Conservation (phyloP, 2,329 filamentous ascomycete species). For the Colletotrichum acutatum region DNA sequence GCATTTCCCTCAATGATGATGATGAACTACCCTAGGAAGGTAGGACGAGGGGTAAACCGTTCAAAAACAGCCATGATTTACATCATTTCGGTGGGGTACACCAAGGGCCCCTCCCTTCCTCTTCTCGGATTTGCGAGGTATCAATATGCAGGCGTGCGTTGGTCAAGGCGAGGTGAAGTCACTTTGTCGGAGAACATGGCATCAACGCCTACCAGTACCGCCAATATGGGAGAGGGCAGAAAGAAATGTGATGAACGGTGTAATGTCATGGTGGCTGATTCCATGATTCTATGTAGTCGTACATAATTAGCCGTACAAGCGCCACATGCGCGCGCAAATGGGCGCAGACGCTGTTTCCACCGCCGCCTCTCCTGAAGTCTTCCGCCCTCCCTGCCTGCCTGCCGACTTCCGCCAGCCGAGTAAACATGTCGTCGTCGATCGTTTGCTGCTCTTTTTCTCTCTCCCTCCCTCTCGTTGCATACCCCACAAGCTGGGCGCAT, state of each 20-base stretch:
- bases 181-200: not conserved
- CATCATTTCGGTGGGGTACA: too few relatives aligned
- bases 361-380: not conserved
- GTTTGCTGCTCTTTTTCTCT: constrained; percentile 15
- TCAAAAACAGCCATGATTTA: too few relatives aligned
- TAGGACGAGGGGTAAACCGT: too few relatives aligned
- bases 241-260: not conserved
- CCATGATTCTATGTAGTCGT: constrained; percentile 35
- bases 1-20: too few relatives aligned
- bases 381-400: not conserved
- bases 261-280: constrained; percentile 33
- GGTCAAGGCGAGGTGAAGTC: not conserved
- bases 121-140: too few relatives aligned
- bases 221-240: not conserved
- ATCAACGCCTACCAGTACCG: not conserved
- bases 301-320: constrained; percentile 36
- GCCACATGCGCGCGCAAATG: constrained; percentile 14
- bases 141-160: not conserved
- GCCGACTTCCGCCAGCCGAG: constrained; percentile 32
- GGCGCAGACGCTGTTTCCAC: constrained; percentile 25
- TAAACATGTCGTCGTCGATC: constrained; percentile 25
- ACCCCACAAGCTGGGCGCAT: not conserved
- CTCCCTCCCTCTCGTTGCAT: constrained; percentile 15
- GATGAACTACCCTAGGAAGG: too few relatives aligned
- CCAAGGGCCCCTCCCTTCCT: too few relatives aligned